Base-by-base conservation (phyloP, 2,329 filamentous ascomycete species). In the Colletotrichum sp. region DNA sequence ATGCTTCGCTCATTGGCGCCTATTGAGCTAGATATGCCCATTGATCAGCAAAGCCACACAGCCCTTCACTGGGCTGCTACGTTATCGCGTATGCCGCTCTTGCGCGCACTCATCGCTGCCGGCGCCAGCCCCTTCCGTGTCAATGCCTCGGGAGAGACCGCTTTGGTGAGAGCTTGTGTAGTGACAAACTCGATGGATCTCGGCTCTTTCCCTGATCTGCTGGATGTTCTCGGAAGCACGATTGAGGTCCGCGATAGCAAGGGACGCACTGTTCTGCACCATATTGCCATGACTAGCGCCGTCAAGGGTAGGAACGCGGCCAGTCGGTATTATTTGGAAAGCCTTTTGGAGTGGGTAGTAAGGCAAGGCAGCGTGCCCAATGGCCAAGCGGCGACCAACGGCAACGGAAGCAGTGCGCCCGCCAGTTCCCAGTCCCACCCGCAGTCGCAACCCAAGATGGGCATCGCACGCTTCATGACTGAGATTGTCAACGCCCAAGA, bases 401-500 rank as follows among this genome's bases (percentile, higher is more conserved):
- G 79, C 74, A 26, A 78, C 49, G 78, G 79, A 64, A 82, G 84
- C 65, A 79, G 83, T 62, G 81, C 84, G 2, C 82, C 84, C 7
- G 86, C 80, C 78, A 87, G 85, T 77, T 87, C 87, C 13, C 87
- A 87, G 52, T 80, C 79, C 1, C 79, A 77, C 12, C 80, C 79
- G 2, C 79, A 76, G 16, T 84, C 77, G 15, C 86, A 85, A 57
- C 94, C 91, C 71, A 95, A 91, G 78, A 98, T 99, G 85, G 95
- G 94, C 28, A 90, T 99, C 69, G 96, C 95, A 34, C 93, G 95
- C 49, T 99, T 99, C 86, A 98, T 99, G 91, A 95, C 94, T 65
- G 96, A 99, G 82, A 98, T 99, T 84, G 96, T 99, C 76, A 99
- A 99, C 81, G 94, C 96, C 1, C 95, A 96, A 80, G 97, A 99